Conservation (phyloP, 345 rosid species). For the Citrus inodora region DNA sequence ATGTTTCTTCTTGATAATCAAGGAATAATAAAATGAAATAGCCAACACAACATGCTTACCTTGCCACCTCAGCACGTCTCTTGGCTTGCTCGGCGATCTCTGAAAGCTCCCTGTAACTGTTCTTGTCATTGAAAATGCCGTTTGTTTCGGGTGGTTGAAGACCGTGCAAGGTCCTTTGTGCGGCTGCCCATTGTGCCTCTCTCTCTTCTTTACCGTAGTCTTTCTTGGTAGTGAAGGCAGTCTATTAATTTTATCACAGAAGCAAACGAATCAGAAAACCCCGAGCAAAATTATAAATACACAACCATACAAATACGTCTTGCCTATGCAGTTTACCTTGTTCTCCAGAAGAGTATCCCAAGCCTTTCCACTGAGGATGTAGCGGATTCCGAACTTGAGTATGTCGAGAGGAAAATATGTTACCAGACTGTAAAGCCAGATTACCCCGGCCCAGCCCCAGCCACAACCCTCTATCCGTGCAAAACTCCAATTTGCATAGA, state of each 20-base stretch:
- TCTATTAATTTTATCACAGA: constrained; percentile 31
- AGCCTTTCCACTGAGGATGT: constrained; percentile 74
- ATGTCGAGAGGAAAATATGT: constrained; percentile 76
- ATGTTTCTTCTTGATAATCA: background rate
- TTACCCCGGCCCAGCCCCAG: constrained; percentile 99
- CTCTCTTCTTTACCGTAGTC: constrained; percentile 89
- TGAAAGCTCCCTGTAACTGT: constrained; percentile 73
- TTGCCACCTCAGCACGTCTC: constrained; percentile 94
- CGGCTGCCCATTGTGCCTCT: constrained; percentile 95
- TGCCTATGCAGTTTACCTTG: constrained; percentile 41
- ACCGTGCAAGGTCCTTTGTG: constrained; percentile 91
- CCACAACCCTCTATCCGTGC: constrained; percentile 64
- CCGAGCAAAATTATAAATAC: background rate
- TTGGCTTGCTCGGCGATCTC: constrained; percentile 99
- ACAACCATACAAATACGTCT: background rate
- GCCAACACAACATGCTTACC: constrained; percentile 36
- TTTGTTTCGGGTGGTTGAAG: constrained; percentile 69
- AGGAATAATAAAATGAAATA: background rate
- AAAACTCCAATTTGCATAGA: constrained; percentile 78
- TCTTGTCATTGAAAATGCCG: constrained; percentile 53
- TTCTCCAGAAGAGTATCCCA: constrained; percentile 77
- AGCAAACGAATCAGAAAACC: background rate
- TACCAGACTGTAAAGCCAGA: constrained; percentile 78
- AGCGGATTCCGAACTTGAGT: constrained; percentile 66
- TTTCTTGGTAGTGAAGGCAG: constrained; percentile 89